phyloP scores from a whole-genome alignment of 768 basidiomycete species.

The Lyophyllum decastes region DNA sequence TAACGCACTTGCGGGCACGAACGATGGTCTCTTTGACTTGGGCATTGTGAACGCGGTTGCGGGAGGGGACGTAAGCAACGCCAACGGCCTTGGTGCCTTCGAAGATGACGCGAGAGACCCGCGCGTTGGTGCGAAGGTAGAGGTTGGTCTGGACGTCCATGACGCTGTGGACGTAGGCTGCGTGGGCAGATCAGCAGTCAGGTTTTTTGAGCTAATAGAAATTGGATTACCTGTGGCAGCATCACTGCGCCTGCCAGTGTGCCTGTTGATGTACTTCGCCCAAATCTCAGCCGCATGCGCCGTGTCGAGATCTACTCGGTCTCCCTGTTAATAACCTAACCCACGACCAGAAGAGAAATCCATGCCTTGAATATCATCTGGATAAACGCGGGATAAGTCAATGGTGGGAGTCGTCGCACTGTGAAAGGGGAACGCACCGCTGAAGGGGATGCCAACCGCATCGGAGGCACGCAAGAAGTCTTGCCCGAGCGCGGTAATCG shows the following conservation, averaged over 20 bases:
- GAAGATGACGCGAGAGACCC: constrained; percentile 71
- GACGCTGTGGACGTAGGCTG: constrained; percentile 70
- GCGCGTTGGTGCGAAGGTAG: constrained; percentile 64
- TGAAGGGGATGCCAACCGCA: constrained; percentile 62
- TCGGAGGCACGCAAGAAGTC: constrained; percentile 70
- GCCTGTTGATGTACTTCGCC: constrained; percentile 78
- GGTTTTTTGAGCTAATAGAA: background rate
- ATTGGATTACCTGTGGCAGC: constrained; percentile 56
- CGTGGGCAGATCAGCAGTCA: background rate
- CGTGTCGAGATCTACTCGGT: constrained; percentile 49
- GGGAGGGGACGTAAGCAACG: constrained; percentile 65
- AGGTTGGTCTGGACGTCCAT: constrained; percentile 71
- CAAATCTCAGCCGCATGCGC: constrained; percentile 68
- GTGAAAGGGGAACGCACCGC: constrained; percentile 41
- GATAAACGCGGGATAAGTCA: background rate
- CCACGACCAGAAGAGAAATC: background rate
- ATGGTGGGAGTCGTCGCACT: background rate
- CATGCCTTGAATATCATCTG: constrained; percentile 65
- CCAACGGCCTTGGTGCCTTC: constrained; percentile 74
- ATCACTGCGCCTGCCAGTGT: constrained; percentile 72
- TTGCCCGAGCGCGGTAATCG: constrained; percentile 62
- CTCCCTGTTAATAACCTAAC: background rate
- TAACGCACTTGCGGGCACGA: constrained; percentile 65
- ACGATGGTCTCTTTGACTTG: constrained; percentile 63
- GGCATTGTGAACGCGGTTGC: constrained; percentile 56